Conservation (phyloP, 1,284 basidiomycete genomes). For the Ceratobasidium sp. region DNA sequence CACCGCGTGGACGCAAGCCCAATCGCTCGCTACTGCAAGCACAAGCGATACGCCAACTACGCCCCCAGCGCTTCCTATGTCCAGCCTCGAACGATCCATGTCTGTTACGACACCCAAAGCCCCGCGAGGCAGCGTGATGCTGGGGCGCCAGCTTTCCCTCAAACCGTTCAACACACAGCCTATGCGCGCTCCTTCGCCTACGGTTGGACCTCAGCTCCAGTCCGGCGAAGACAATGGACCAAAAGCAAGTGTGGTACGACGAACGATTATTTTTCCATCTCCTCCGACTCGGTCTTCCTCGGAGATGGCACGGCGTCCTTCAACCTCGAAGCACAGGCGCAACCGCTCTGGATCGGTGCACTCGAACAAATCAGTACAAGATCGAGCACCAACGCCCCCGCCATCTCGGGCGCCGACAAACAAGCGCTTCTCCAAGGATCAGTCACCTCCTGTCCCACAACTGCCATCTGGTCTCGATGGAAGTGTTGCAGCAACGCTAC, state of each 20-base stretch:
- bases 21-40: constrained; percentile 14
- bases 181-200: background rate
- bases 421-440: constrained; percentile 69
- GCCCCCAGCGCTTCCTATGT: constrained; percentile 6
- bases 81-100: constrained; percentile 25
- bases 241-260: constrained; percentile 63
- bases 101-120: constrained; percentile 37
- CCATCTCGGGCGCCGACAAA: constrained; percentile 63
- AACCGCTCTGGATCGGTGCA: constrained; percentile 46
- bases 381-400: constrained; percentile 80
- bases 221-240: constrained; percentile 44
- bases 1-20: constrained; percentile 30
- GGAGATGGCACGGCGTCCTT: constrained; percentile 40
- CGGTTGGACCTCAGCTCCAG: constrained; percentile 12
- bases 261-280: constrained; percentile 78
- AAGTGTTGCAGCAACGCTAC: constrained; percentile 51
- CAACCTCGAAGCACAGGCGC: constrained; percentile 42
- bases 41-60: constrained; percentile 21
- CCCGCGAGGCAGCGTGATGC: constrained; percentile 9
- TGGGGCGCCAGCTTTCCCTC: constrained; percentile 36
- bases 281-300: constrained; percentile 50
- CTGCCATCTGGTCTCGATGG: constrained; percentile 61
- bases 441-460: constrained; percentile 73
- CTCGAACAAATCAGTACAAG: constrained; percentile 72
- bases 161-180: constrained; percentile 26